Conservation (phyloP, 768 basidiomycete genomes). For the Tylopilus vinaceipallidus region DNA sequence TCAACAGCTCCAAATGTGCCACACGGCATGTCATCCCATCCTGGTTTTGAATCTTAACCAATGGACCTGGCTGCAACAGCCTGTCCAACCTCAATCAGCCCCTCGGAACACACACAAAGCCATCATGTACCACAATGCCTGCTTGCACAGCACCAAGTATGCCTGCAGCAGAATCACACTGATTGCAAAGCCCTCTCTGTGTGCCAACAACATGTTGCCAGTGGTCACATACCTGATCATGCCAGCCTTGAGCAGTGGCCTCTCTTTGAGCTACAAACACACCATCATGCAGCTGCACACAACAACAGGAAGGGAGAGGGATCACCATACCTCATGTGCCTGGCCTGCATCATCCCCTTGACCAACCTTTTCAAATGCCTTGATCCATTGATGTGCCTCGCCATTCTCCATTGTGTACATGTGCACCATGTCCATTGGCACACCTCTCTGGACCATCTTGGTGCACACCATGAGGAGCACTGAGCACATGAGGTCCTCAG, state of each 20-base stretch:
- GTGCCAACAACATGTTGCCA: constrained; percentile 76
- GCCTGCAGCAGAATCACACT: constrained; percentile 63
- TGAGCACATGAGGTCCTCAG: constrained; percentile 48
- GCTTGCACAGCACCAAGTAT: constrained; percentile 51
- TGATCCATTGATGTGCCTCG: constrained; percentile 50
- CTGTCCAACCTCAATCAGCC: constrained; percentile 8
- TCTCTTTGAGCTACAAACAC: constrained; percentile 43
- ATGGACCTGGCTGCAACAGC: constrained; percentile 29
- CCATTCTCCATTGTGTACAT: constrained; percentile 66
- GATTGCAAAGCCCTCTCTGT: constrained; percentile 75
- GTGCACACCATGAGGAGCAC: constrained; percentile 71
- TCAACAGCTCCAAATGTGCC: constrained; percentile 44
- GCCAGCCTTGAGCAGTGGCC: constrained; percentile 37
- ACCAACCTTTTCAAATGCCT: constrained; percentile 26
- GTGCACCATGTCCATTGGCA: constrained; percentile 69
- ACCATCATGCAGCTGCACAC: neutral
- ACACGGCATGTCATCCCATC: constrained; percentile 53
- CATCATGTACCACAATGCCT: constrained; percentile 38
- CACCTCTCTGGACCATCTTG: constrained; percentile 61
- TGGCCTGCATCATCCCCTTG: constrained; percentile 19
- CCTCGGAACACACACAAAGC: neutral
- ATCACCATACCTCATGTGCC: constrained; percentile 27
- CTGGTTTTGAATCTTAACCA: constrained; percentile 67
- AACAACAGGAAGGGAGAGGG: too few relatives aligned
- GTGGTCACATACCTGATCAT: constrained; percentile 85